These are phyloP conservation scores for Recurvomyces mirabilis DNA, from an alignment of 495 filamentous ascomycete genomes.

Conservation along the genomic window DNA sequence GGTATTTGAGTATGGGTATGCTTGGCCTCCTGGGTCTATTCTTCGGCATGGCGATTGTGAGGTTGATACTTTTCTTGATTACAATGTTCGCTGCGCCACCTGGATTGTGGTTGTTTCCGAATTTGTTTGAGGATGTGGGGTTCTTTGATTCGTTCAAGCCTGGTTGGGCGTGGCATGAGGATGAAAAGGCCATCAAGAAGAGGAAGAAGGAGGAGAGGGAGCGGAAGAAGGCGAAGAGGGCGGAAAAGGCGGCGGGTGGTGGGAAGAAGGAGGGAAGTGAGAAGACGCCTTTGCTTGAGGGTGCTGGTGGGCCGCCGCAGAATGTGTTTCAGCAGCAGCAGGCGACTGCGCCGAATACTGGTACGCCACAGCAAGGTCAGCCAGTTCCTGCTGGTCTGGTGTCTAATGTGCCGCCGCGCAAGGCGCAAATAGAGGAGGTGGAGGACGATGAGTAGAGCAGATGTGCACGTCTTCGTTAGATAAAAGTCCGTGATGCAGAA, in stretches of 20 bases:
- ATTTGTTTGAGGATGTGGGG: slow-evolving; percentile 95
- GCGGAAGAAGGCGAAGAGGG: slow-evolving; percentile 18
- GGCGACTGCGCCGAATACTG: too few species aligned
- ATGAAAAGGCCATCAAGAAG: slow-evolving; percentile 22
- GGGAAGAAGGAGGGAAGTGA: slow-evolving; percentile 1
- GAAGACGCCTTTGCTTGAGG: too few species aligned
- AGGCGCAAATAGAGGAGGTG: too few species aligned
- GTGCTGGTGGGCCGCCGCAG: too few species aligned
- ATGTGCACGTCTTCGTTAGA: too few species aligned
- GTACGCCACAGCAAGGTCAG: too few species aligned
- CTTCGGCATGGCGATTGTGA: slow-evolving; percentile 95
- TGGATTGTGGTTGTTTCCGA: slow-evolving; percentile 95
- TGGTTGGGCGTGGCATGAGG: slow-evolving; percentile 97
- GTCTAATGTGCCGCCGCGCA: too few species aligned
- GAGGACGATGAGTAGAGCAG: too few species aligned
- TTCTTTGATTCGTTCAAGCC: slow-evolving; percentile 97
- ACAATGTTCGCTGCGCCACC: slow-evolving; percentile 78
- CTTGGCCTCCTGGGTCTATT: slow-evolving; percentile 85
- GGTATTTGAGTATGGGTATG: slow-evolving; percentile 95
- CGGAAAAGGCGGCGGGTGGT: slow-evolving; percentile 13
- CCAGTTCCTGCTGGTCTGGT: too few species aligned
- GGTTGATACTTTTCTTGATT: slow-evolving; percentile 85
- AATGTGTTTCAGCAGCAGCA: too few species aligned
- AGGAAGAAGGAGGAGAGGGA: slow-evolving; percentile 22
- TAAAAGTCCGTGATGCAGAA: too few species aligned